These are phyloP conservation scores for Basidiobolus meristosporus DNA, from an alignment of 371 early-diverging fungal genomes.

Conservation along the genomic window DNA sequence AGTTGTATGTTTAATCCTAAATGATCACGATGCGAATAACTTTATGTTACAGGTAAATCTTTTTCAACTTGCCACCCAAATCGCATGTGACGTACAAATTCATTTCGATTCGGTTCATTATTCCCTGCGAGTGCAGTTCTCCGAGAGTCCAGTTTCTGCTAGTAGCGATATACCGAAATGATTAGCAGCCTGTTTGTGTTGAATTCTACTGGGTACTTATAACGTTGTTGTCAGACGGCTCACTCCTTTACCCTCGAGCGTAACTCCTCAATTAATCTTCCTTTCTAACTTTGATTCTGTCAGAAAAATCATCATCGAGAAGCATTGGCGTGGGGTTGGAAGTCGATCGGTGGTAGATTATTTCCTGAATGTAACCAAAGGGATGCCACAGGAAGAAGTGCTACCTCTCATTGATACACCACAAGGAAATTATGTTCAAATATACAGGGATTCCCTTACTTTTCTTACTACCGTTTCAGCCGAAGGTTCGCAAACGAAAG, in stretches of 20 bases:
- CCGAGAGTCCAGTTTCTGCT: too few species aligned
- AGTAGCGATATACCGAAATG: constrained; percentile 10
- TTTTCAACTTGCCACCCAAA: too few species aligned
- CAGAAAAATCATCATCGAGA: constrained; percentile 70
- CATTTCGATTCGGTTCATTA: too few species aligned
- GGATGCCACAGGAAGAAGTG: constrained; percentile 35
- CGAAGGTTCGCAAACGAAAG: constrained; percentile 30
- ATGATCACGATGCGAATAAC: too few species aligned
- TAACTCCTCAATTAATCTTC: background rate
- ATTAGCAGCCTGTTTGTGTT: constrained; percentile 44
- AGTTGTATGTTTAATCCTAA: too few species aligned
- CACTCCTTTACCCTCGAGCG: background rate
- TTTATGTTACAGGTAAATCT: too few species aligned
- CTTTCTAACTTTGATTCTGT: background rate
- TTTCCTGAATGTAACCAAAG: constrained; percentile 34
- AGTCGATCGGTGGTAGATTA: constrained; percentile 49
- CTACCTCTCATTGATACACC: constrained; percentile 42
- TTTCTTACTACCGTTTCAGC: constrained; percentile 50
- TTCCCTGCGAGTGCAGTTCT: too few species aligned
- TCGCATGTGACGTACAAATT: too few species aligned
- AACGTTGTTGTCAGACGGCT: background rate
- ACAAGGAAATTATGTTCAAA: constrained; percentile 43
- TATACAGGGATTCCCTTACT: constrained; percentile 41
- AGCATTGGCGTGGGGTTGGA: constrained; percentile 64
- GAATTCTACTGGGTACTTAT: constrained; percentile 30